phyloP scores from a whole-genome alignment of 108 stramenopile species.

The Tribonema minus region DNA sequence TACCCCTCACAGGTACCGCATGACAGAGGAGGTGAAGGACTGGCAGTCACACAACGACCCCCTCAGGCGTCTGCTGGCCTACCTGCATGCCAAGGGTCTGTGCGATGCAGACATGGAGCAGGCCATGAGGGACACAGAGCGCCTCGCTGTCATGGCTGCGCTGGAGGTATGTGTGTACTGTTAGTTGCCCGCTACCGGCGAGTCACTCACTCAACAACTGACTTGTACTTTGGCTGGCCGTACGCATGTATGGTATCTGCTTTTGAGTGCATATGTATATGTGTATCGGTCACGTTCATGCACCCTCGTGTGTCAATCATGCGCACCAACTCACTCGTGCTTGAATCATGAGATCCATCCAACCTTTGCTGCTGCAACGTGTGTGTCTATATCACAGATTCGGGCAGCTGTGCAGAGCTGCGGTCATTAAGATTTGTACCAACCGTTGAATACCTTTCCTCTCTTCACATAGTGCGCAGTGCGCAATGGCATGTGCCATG shows the following conservation, averaged over 20 bases:
- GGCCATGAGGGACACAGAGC: conserved; percentile 66
- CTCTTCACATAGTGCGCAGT: too few species aligned
- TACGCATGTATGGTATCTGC: not conserved
- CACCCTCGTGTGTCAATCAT: too few species aligned
- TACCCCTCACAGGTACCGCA: too few species aligned
- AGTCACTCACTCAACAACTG: not conserved
- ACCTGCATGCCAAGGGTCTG: conserved; percentile 66
- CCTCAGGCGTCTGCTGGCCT: conserved; percentile 66
- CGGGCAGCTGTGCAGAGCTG: too few species aligned
- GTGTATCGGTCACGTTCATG: too few species aligned
- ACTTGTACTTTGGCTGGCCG: not conserved
- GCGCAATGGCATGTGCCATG: too few species aligned
- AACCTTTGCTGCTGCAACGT: too few species aligned
- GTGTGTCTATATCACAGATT: too few species aligned
- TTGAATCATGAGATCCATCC: too few species aligned
- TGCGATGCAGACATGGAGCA: conserved; percentile 63
- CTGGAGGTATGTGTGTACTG: not conserved
- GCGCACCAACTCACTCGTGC: too few species aligned
- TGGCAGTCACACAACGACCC: conserved; percentile 70
- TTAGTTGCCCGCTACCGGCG: not conserved
- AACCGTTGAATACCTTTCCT: too few species aligned
- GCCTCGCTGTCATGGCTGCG: conserved; percentile 63
- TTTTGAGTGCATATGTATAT: not conserved
- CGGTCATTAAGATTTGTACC: too few species aligned
- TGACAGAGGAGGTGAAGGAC: conserved; percentile 73